Percentiles rank a stretch among this genome's conserved stretches.
Conservation (phyloP, 192 early-diverging fungal species). For the Lunasporangiospora selenospora region DNA sequence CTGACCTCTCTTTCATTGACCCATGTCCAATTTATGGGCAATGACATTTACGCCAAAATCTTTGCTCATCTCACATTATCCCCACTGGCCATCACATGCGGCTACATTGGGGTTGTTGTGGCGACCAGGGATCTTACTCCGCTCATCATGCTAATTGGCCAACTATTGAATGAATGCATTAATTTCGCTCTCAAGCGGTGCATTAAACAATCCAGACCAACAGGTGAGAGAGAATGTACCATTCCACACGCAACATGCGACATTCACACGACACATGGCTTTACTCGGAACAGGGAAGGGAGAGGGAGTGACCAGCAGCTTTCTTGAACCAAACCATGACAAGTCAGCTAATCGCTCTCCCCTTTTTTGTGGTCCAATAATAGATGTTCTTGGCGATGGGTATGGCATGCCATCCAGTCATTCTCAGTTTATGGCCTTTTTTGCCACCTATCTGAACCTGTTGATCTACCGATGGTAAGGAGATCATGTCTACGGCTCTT, state of each 20-base stretch:
- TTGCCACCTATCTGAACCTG: constrained; percentile 65
- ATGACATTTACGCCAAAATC: constrained; percentile 64
- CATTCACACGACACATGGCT: too few relatives aligned
- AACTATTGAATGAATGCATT: constrained; percentile 71
- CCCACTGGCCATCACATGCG: constrained; percentile 73
- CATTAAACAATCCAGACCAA: constrained; percentile 69
- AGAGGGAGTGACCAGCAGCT: too few relatives aligned
- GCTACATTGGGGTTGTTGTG: constrained; percentile 70
- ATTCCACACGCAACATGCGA: too few relatives aligned
- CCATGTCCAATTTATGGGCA: constrained; percentile 67
- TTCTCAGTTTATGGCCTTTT: constrained; percentile 82
- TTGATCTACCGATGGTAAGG: constrained; percentile 57
- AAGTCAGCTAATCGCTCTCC: too few relatives aligned
- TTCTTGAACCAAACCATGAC: too few relatives aligned
- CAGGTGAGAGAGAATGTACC: constrained; percentile 49
- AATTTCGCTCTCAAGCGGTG: constrained; percentile 68
- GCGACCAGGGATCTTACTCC: constrained; percentile 66
- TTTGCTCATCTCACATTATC: constrained; percentile 72
- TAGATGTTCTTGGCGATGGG: constrained; percentile 73
- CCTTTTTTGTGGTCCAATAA: too few relatives aligned
- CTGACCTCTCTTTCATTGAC: constrained; percentile 73
- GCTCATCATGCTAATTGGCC: constrained; percentile 70
- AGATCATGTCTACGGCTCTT: neutral
- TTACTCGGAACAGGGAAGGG: too few relatives aligned
- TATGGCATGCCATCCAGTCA: constrained; percentile 91